These are phyloP conservation scores for Neonectria hederae DNA, from an alignment of 2,329 filamentous ascomycete genomes.

Conservation along the genomic window DNA sequence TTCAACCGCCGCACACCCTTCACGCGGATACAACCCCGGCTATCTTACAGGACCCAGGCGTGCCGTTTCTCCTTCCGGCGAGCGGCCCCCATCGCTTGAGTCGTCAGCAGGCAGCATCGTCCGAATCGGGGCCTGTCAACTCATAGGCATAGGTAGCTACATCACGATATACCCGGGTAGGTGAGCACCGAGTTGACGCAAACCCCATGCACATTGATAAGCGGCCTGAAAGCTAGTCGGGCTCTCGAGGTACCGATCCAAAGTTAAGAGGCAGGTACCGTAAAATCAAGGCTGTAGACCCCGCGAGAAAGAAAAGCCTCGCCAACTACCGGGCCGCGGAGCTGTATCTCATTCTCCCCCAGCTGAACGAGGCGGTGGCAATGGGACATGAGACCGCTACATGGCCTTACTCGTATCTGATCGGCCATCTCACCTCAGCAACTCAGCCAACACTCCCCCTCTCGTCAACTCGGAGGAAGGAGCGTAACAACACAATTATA, in stretches of 20 bases:
- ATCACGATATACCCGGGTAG: not conserved
- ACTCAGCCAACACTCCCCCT: not conserved
- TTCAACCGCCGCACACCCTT: not conserved
- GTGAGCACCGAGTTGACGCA: not conserved
- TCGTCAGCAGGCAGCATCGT: slow-evolving; percentile 17
- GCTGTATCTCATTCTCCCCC: slow-evolving; percentile 1
- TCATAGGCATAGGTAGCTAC: not conserved
- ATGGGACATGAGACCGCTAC: not conserved
- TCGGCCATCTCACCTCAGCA: slow-evolving; percentile 21
- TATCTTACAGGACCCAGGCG: slow-evolving; percentile 7
- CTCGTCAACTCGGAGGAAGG: not conserved
- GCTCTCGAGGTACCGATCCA: not conserved
- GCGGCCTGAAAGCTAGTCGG: not conserved
- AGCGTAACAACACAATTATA: not conserved
- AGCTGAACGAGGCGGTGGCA: slow-evolving; percentile 3
- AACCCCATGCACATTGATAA: not conserved
- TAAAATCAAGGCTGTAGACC: not conserved
- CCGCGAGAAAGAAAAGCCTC: slow-evolving; percentile 2
- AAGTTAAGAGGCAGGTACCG: not conserved
- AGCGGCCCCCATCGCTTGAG: slow-evolving; percentile 20
- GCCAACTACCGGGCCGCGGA: not conserved
- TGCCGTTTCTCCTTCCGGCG: slow-evolving; percentile 6
- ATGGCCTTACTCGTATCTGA: slow-evolving; percentile 4
- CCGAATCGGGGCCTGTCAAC: not conserved
- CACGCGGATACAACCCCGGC: not conserved